Conservation (phyloP, 768 basidiomycete genomes). For the Crassisporium funariophilum region DNA sequence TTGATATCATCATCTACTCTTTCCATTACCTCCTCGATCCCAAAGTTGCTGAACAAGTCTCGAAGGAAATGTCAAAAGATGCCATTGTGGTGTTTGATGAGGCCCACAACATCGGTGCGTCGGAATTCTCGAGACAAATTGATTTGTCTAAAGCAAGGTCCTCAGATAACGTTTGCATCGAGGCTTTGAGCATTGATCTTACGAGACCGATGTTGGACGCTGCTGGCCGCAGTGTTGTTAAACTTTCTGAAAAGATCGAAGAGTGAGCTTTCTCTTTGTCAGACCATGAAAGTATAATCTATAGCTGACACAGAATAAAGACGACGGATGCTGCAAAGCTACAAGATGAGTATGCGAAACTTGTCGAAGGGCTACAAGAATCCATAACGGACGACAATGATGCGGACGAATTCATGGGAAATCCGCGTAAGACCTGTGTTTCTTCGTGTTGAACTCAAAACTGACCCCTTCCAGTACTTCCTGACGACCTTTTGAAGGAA, state of each 20-base stretch:
- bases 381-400: conserved; percentile 55
- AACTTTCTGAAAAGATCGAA: conserved; percentile 89
- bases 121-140: conserved; percentile 1
- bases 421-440: conserved; percentile 61
- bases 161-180: conserved; percentile 97
- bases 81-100: conserved; percentile 99
- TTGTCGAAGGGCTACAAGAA: conserved; percentile 93
- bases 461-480: conserved; percentile 61
- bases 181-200: conserved; percentile 95
- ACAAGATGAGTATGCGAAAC: conserved; percentile 93
- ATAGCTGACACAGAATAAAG: conserved; percentile 72
- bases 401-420: conserved; percentile 86
- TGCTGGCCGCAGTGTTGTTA: conserved; percentile 83
- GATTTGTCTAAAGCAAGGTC: background rate
- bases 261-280: conserved; percentile 60
- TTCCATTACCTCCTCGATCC: conserved; percentile 99
- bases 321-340: conserved; percentile 89
- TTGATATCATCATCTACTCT: conserved; percentile 96
- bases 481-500: conserved; percentile 92
- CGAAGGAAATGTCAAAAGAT: conserved; percentile 96
- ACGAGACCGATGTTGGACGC: conserved; percentile 98
- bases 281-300: background rate
- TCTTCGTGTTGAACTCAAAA: background rate
- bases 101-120: conserved; percentile 95
- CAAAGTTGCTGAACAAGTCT: conserved; percentile 98